phyloP scores from a whole-genome alignment of 23 red algal genomes.

The Gracilaria domingensis region DNA sequence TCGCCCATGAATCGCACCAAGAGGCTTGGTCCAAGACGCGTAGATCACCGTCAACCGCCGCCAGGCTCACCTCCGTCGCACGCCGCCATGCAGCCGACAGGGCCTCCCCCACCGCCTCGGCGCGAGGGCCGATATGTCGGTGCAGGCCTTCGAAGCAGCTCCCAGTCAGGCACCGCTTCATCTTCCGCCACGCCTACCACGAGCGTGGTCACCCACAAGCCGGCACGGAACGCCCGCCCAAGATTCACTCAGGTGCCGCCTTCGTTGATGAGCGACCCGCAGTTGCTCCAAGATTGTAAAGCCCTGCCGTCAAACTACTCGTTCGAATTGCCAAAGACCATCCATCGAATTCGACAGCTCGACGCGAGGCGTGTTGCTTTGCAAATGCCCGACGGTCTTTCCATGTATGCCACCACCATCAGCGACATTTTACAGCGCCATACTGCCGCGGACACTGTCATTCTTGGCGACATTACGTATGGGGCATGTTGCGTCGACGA shows the following conservation, averaged over 20 bases:
- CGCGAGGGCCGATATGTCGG: slow-evolving; percentile 51
- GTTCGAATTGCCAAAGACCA: slow-evolving; percentile 88
- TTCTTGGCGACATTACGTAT: slow-evolving; percentile 97
- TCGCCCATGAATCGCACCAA: no score
- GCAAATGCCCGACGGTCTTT: slow-evolving; percentile 96
- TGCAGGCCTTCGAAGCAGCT: slow-evolving; percentile 8
- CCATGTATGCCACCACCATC: slow-evolving; percentile 85
- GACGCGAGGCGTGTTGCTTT: slow-evolving; percentile 76
- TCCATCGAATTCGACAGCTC: slow-evolving; percentile 83
- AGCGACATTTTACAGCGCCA: slow-evolving; percentile 76
- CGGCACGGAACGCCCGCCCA: background rate
- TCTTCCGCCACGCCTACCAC: no score
- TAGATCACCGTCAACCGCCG: no score
- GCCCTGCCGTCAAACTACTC: slow-evolving; percentile 81
- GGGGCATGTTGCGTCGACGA: slow-evolving; percentile 99
- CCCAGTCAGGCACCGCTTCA: no score
- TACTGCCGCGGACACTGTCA: slow-evolving; percentile 34
- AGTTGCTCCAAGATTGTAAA: slow-evolving; percentile 27
- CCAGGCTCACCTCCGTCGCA: no score
- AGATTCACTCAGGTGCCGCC: slow-evolving; percentile 47
- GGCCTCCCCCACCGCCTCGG: background rate
- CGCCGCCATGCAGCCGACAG: background rate
- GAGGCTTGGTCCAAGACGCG: no score
- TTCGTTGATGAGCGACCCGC: slow-evolving; percentile 53
- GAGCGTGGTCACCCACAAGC: background rate